A percentile compares a stretch with the other conserved stretches of the same genome.
Conservation (phyloP, 2,329 filamentous ascomycete species). For the Trichoderma koningiopsis region DNA sequence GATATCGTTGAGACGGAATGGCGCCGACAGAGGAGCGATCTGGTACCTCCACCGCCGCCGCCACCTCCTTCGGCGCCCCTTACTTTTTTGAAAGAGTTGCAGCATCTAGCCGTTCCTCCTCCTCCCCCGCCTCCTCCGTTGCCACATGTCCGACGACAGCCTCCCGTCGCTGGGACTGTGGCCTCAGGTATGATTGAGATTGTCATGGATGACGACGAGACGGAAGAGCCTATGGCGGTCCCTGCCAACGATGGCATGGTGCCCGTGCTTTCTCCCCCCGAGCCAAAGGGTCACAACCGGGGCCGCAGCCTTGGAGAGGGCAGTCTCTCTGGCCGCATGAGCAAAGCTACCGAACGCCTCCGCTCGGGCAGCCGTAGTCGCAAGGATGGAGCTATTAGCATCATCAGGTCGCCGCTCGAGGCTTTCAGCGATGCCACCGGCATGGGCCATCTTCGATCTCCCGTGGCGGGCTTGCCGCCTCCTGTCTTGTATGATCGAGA, state of each 20-base stretch:
- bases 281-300: constrained; percentile 54
- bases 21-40: constrained; percentile 54
- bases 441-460: constrained; percentile 37
- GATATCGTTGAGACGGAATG: constrained; percentile 47
- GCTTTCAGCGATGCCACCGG: constrained; percentile 47
- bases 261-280: constrained; percentile 49
- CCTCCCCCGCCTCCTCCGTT: constrained; percentile 64
- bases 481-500: constrained; percentile 45
- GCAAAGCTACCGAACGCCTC: constrained; percentile 61
- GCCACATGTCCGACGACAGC: constrained; percentile 44
- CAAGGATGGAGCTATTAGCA: constrained; percentile 41
- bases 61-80: constrained; percentile 51
- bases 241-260: constrained; percentile 48
- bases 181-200: constrained; percentile 65
- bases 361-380: constrained; percentile 61
- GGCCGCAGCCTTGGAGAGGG: constrained; percentile 58
- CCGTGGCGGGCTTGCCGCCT: constrained; percentile 33
- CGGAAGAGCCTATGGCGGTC: constrained; percentile 34
- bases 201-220: constrained; percentile 63
- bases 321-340: constrained; percentile 56
- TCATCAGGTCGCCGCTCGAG: constrained; percentile 36
- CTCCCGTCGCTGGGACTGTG: constrained; percentile 48
- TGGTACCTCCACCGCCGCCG: constrained; percentile 54
- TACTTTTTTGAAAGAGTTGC: constrained; percentile 62
- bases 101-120: constrained; percentile 62